Conservation (phyloP, 1,284 basidiomycete species). For the Ustilago cynodontis region DNA sequence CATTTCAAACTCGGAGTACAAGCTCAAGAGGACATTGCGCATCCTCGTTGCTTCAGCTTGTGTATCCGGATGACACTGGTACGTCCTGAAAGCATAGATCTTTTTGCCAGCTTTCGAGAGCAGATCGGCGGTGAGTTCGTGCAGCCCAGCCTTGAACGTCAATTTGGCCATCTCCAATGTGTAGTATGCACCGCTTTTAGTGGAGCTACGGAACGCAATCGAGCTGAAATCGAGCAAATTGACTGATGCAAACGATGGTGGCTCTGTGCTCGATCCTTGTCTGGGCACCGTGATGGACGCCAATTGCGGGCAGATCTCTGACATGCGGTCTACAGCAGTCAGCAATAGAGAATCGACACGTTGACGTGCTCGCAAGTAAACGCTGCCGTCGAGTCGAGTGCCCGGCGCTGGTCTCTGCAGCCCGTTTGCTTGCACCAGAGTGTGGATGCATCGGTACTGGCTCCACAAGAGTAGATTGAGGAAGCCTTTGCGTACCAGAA, state of each 20-base stretch:
- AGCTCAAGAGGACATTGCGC: conserved; percentile 22
- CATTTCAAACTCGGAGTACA: conserved; percentile 42
- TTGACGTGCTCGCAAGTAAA: conserved; percentile 36
- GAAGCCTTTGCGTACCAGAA: conserved; percentile 41
- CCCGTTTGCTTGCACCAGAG: conserved; percentile 31
- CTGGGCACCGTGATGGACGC: conserved; percentile 33
- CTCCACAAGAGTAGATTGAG: conserved; percentile 36
- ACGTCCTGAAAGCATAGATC: conserved; percentile 46
- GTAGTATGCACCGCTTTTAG: conserved; percentile 36
- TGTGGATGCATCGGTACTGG: conserved; percentile 39
- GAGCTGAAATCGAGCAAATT: conserved; percentile 45
- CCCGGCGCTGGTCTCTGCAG: conserved; percentile 28
- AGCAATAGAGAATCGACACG: conserved; percentile 35
- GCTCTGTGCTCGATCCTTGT: conserved; percentile 29
- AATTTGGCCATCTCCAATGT: conserved; percentile 41
- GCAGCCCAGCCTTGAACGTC: conserved; percentile 31
- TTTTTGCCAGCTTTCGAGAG: conserved; percentile 32
- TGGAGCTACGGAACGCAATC: conserved; percentile 42
- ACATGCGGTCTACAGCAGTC: conserved; percentile 32
- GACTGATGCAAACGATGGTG: conserved; percentile 24
- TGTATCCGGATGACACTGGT: conserved; percentile 39
- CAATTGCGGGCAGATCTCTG: conserved; percentile 36
- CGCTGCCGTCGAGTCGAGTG: conserved; percentile 19
- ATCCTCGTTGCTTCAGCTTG: conserved; percentile 32
- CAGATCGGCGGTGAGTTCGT: conserved; percentile 43